These are phyloP conservation scores for Pestalotiopsis sp. DNA, from an alignment of 2,329 filamentous ascomycete genomes.

Conservation along the genomic window DNA sequence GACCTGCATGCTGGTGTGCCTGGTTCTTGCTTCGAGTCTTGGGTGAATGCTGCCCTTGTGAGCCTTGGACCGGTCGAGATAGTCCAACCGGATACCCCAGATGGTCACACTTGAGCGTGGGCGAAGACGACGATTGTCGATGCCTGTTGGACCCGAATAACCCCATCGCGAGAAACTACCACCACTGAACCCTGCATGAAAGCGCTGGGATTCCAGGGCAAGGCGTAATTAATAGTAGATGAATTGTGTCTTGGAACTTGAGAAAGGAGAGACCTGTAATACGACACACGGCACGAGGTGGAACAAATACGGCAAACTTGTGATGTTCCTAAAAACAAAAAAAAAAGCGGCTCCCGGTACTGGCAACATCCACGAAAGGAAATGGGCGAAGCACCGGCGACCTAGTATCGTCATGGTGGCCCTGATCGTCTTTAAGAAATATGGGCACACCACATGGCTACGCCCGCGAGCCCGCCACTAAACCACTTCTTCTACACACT, in stretches of 20 bases:
- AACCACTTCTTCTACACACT: not conserved
- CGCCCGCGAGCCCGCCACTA: not conserved
- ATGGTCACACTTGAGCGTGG: constrained; percentile 6
- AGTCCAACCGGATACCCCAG: constrained; percentile 9
- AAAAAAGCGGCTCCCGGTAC: not conserved
- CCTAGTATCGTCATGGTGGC: not conserved
- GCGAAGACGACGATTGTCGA: not conserved
- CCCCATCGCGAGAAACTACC: constrained; percentile 5
- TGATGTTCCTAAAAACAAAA: not conserved
- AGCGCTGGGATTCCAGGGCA: not conserved
- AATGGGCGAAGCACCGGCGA: not conserved
- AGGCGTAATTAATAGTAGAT: not conserved
- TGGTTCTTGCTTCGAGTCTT: not conserved
- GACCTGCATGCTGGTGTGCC: constrained; percentile 19
- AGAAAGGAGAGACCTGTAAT: not conserved
- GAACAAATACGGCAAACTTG: not conserved
- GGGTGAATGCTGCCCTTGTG: not conserved
- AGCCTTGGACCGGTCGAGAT: not conserved
- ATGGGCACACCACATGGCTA: not conserved
- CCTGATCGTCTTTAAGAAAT: not conserved
- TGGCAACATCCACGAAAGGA: not conserved
- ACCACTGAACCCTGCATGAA: constrained; percentile 4
- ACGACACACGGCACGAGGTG: not conserved
- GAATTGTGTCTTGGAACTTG: not conserved
- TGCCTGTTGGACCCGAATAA: constrained; percentile 7